Evolutionary conservation across 1,284 basidiomycete species (phyloP), one percentile per base, ranked within the genome.

Genomic region (Boletus semigastroideus): DNA sequence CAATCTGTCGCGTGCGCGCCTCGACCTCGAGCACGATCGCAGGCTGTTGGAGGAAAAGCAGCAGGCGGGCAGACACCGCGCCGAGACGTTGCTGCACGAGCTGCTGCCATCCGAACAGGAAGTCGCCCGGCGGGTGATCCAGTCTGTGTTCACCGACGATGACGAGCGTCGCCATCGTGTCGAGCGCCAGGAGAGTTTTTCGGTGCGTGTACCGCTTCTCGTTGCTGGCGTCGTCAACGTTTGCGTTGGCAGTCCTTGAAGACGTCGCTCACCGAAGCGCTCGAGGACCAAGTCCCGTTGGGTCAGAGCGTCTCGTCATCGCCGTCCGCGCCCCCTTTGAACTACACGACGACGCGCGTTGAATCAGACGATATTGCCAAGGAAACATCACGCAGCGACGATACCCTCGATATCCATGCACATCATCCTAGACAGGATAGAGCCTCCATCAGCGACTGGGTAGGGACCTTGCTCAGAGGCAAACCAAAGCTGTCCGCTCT

Each of bases 181-280:
- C 10, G 70, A 75, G 50, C 74, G 79, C 53, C 78, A 80, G 54
- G 79, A 78, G 51, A 87, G 86, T 62, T 68, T 76, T 36, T 65
- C 78, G 64, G 84, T 86, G 59, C 52, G 80, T 68, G 8, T 45
- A 2, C 5, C 13, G 1, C 28, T 6, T 44, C n/a, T 37, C 56
- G 19, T 55, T 10, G 37, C 17, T 14, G 46, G 48, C 49, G 48
- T 55, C 52, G 45, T 51, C 64, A 19, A 65, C 33, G 37, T 22
- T 39, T 28, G 19, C 28, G 9, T 27, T 5, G 22, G 3, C 52
- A 90, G 86, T 87, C 84, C 14, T 71, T 91, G 4, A 73, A 79
- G 16, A 84, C 86, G 53, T 88, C 84, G 0, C 70, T 90, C 31
- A 81, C 79, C 0, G 87, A 90, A 63, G 87, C 87, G 0, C 77